Evolutionary conservation across 2,329 filamentous ascomycete species (phyloP).

Genomic region (Colletotrichum sp.): DNA sequence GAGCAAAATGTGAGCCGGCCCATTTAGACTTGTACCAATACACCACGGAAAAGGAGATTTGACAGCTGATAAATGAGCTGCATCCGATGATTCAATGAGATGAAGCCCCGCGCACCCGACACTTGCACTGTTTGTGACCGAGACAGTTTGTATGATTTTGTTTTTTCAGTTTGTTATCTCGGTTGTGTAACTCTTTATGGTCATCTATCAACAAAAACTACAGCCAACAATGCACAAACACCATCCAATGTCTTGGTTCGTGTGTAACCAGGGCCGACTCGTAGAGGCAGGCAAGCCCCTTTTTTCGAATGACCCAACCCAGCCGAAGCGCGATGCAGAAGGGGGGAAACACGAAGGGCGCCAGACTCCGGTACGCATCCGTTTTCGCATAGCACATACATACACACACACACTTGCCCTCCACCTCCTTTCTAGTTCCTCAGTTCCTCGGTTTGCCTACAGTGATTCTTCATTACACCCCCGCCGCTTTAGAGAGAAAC

Average conservation of each 20-base stretch:
- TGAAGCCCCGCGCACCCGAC: background rate
- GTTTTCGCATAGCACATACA: constrained; percentile 1
- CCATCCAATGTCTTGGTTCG: background rate
- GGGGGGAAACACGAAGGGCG: constrained; percentile 9
- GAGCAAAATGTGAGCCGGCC: constrained; percentile 3
- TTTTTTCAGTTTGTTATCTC: background rate
- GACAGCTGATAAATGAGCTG: constrained; percentile 14
- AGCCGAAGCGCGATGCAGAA: background rate
- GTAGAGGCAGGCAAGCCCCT: background rate
- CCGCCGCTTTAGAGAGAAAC: background rate
- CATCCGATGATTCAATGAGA: background rate
- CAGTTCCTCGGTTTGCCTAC: background rate
- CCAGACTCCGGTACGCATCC: constrained; percentile 15
- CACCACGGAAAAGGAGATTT: constrained; percentile 12
- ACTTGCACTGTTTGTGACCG: background rate
- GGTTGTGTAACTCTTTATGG: constrained; percentile 14
- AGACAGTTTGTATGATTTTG: background rate
- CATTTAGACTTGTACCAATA: constrained; percentile 21
- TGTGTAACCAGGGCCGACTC: background rate
- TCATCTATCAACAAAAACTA: constrained; percentile 12
- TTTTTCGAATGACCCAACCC: background rate
- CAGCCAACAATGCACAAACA: background rate
- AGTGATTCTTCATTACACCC: background rate
- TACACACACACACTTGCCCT: background rate
- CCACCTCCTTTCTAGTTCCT: background rate